A percentile compares a stretch with the other conserved stretches of the same genome.
Evolutionary conservation across 768 basidiomycete species (phyloP).

Genomic region (Leucocoprinus birnbaumii): DNA sequence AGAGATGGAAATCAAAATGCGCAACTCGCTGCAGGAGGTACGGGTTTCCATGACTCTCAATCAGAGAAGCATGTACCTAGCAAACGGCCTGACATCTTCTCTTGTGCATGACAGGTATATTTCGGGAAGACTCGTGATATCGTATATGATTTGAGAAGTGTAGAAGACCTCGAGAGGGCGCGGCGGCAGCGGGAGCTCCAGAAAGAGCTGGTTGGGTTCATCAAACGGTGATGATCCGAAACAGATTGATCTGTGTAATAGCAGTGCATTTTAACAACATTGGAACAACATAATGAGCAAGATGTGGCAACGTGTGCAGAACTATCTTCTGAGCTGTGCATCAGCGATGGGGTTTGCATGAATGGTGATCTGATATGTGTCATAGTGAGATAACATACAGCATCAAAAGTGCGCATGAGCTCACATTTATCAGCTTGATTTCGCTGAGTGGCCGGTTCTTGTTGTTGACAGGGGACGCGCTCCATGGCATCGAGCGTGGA

Average conservation of each 20-base stretch:
- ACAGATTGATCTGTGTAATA: conserved; percentile 1
- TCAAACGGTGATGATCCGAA: conserved; percentile 51
- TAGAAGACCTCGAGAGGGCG: conserved; percentile 82
- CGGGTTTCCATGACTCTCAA: too few relatives aligned
- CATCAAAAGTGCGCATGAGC: conserved; percentile 22
- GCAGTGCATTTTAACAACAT: background rate
- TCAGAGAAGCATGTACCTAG: background rate
- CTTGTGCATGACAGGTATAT: conserved; percentile 57
- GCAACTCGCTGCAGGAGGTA: conserved; percentile 89
- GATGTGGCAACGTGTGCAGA: conserved; percentile 11
- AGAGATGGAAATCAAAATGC: conserved; percentile 99
- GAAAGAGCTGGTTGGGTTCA: conserved; percentile 86
- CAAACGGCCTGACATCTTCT: conserved; percentile 4
- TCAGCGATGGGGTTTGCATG: conserved; percentile 97
- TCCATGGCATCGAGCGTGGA: conserved; percentile 94
- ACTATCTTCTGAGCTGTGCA: conserved; percentile 40
- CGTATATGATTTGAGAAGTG: conserved; percentile 85
- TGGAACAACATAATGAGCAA: background rate
- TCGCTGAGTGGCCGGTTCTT: conserved; percentile 89
- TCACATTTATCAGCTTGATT: conserved; percentile 78
- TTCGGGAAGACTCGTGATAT: conserved; percentile 97
- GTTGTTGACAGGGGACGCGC: conserved; percentile 80
- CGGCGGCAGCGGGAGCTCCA: conserved; percentile 82
- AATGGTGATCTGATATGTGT: conserved; percentile 62
- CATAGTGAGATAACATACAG: conserved; percentile 6